Evolutionary conservation across 805 yeast genomes (phyloP).

Genomic region (Saccharomycopsis guyanensis): DNA sequence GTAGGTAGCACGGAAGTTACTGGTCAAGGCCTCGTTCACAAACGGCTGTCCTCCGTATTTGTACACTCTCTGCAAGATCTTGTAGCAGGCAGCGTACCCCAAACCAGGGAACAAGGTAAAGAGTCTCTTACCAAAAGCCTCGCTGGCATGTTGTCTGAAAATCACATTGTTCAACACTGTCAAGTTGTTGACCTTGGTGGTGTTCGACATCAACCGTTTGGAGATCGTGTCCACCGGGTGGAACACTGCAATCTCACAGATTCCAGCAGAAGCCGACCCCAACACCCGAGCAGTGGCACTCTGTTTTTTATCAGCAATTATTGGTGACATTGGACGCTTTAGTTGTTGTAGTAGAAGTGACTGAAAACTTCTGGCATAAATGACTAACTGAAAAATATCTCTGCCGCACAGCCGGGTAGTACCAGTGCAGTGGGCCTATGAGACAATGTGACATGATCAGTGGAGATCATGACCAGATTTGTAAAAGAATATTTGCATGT

Average conservation of each 20-base stretch:
- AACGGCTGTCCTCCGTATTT: conserved; percentile 99
- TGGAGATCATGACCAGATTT: too few relatives aligned
- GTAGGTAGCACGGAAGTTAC: conserved; percentile 61
- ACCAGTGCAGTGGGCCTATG: too few relatives aligned
- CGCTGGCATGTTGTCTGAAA: conserved; percentile 72
- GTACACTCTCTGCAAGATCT: conserved; percentile 93
- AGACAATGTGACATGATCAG: too few relatives aligned
- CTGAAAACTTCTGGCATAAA: not conserved
- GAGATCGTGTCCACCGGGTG: conserved; percentile 99
- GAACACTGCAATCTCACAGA: conserved; percentile 92
- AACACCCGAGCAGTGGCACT: conserved; percentile 84
- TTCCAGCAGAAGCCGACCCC: conserved; percentile 97
- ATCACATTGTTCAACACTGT: conserved; percentile 76
- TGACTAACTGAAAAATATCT: conserved; percentile 3
- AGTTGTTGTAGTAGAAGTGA: not conserved
- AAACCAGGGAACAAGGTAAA: conserved; percentile 93
- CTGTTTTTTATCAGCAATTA: conserved; percentile 64
- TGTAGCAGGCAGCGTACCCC: conserved; percentile 97
- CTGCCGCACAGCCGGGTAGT: too few relatives aligned
- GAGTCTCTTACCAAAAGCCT: conserved; percentile 62
- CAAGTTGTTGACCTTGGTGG: conserved; percentile 53
- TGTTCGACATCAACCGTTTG: conserved; percentile 86
- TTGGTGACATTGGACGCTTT: conserved; percentile 2
- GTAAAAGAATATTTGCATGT: too few relatives aligned
- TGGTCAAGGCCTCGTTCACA: conserved; percentile 84